Evolutionary conservation across 306 rosid species (phyloP).

Genomic region (Pachyrhizus erosus): DNA sequence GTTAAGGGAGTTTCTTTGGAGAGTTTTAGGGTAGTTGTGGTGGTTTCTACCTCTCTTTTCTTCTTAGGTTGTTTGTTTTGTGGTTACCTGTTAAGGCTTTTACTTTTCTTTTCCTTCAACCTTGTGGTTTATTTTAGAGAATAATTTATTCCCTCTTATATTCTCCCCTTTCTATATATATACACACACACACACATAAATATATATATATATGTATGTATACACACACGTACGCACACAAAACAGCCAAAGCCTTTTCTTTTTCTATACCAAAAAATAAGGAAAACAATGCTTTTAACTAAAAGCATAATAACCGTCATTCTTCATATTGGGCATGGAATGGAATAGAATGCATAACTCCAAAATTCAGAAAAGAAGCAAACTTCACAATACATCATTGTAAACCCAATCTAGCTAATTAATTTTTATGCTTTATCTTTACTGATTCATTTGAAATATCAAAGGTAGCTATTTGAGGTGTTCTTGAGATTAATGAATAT

Average conservation of each 20-base stretch:
- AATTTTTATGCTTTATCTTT: slow-evolving; percentile 4
- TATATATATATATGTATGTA: too few species aligned
- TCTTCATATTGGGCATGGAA: neutral
- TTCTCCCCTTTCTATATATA: neutral
- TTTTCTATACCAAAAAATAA: too few species aligned
- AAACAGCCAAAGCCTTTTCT: too few species aligned
- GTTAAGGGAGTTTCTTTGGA: too few species aligned
- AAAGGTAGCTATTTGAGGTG: neutral
- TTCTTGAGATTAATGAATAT: slow-evolving; percentile 26
- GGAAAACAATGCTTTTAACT: neutral
- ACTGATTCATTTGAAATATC: slow-evolving; percentile 17
- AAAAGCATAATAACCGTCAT: neutral
- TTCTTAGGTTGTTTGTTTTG: neutral
- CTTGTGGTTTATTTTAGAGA: neutral
- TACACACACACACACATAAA: too few species aligned
- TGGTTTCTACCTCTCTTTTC: too few species aligned
- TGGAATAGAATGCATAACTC: neutral
- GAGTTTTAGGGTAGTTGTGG: too few species aligned
- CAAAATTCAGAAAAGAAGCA: neutral
- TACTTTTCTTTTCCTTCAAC: too few species aligned
- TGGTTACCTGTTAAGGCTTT: neutral
- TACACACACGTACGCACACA: too few species aligned
- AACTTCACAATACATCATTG: neutral
- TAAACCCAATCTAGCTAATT: neutral
- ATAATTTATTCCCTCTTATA: neutral